These are phyloP conservation scores for Eutypella sp. DNA, from an alignment of 2,329 filamentous ascomycete genomes.

Conservation along the genomic window DNA sequence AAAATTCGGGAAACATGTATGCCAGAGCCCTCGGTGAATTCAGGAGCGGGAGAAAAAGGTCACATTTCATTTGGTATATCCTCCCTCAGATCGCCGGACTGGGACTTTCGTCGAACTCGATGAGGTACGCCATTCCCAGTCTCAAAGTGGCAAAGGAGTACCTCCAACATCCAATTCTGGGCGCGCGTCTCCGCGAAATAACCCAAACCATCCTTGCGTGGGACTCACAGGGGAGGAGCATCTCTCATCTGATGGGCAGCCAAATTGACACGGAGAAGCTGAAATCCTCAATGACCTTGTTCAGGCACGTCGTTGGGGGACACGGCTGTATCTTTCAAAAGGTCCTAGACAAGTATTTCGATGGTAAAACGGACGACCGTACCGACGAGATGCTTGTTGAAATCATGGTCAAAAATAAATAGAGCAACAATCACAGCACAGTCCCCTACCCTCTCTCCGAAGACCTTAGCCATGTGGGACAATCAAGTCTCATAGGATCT, in stretches of 20 bases:
- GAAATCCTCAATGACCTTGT: constrained; percentile 1
- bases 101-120: background rate
- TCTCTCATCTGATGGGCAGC: background rate
- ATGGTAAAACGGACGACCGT: constrained; percentile 10
- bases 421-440: too few relatives aligned
- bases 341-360: constrained; percentile 5
- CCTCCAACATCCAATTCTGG: background rate
- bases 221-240: background rate
- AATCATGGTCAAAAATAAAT: background rate
- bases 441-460: background rate
- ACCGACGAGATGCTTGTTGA: constrained; percentile 17
- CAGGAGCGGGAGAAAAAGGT: too few relatives aligned
- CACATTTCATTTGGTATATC: background rate
- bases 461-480: background rate
- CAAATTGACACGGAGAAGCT: constrained; percentile 1
- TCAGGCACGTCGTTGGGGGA: constrained; percentile 3
- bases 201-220: background rate
- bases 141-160: constrained; percentile 1
- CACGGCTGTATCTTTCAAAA: constrained; percentile 4
- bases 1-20: too few relatives aligned
- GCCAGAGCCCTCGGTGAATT: too few relatives aligned
- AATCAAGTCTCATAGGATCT: background rate
- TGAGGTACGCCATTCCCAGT: background rate
- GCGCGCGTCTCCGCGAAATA: constrained; percentile 1
- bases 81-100: background rate